A percentile compares a stretch with the other conserved stretches of the same genome.
Conservation (phyloP, 192 early-diverging fungal species). For the Coemansia sp. region DNA sequence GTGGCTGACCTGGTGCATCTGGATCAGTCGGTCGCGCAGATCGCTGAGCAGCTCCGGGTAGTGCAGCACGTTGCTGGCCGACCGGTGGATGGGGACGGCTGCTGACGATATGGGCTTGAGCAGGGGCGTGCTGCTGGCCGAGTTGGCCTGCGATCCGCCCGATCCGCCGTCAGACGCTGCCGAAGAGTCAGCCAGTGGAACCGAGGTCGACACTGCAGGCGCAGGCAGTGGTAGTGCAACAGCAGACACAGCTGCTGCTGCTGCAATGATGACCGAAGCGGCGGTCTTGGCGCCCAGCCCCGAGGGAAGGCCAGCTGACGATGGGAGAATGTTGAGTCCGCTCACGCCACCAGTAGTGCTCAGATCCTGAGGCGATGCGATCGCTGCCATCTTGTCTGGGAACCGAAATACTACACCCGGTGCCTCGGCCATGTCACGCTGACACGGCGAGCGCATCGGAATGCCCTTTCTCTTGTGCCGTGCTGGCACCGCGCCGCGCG, state of each 20-base stretch:
- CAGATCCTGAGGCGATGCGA: conserved; percentile 2
- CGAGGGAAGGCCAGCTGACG: conserved; percentile 44
- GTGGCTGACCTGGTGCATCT: conserved; percentile 35
- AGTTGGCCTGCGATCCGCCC: conserved; percentile 17
- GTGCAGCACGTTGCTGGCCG: conserved; percentile 53
- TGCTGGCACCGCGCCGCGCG: conserved; percentile 12
- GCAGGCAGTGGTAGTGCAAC: conserved; percentile 12
- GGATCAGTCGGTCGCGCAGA: conserved; percentile 48
- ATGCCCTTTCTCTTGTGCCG: conserved; percentile 54
- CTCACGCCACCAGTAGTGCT: background rate
- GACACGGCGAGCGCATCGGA: conserved; percentile 51
- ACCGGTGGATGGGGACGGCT: conserved; percentile 40
- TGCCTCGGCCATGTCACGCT: conserved; percentile 47
- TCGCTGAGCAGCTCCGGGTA: conserved; percentile 54
- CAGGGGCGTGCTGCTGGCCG: conserved; percentile 37
- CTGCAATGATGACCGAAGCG: conserved; percentile 39
- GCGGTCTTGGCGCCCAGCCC: conserved; percentile 47
- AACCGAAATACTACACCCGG: conserved; percentile 54
- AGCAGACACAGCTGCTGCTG: conserved; percentile 17
- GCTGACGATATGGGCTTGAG: conserved; percentile 18
- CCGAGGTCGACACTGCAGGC: background rate
- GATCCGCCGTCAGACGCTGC: background rate
- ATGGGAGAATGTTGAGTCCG: conserved; percentile 38
- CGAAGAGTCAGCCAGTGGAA: background rate
- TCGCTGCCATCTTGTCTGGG: conserved; percentile 48